Conservation (phyloP, 1,139 yeast species). For the Geotrichum reessii region DNA sequence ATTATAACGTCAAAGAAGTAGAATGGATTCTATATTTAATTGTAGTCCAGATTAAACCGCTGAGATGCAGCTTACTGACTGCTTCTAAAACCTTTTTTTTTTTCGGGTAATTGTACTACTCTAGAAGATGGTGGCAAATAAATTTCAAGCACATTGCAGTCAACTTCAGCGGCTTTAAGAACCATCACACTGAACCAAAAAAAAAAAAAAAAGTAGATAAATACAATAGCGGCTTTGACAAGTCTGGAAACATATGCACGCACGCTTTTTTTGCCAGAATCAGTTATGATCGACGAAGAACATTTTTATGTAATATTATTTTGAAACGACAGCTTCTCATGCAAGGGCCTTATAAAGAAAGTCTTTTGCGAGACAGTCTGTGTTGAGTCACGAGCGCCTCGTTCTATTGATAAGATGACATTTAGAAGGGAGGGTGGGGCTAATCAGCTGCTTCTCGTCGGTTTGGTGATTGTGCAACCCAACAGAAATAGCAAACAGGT, state of each 20-base stretch:
- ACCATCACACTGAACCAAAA: neutral
- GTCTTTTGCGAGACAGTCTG: neutral
- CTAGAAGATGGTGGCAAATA: neutral
- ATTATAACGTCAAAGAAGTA: too few species aligned
- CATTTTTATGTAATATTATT: too few species aligned
- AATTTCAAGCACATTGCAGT: neutral
- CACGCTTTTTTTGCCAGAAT: too few species aligned
- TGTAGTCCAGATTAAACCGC: too few species aligned
- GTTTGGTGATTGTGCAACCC: neutral
- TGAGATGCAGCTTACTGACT: too few species aligned
- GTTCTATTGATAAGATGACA: neutral
- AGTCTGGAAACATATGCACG: too few species aligned
- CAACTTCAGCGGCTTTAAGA: neutral
- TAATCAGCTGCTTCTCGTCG: neutral
- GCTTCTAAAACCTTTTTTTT: neutral
- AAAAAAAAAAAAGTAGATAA: too few species aligned
- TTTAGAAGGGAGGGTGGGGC: neutral
- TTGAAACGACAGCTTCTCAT: neutral
- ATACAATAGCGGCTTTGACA: too few species aligned
- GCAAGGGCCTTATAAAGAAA: neutral
- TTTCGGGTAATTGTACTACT: too few species aligned
- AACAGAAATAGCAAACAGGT: neutral
- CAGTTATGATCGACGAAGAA: too few species aligned
- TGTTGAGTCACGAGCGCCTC: neutral
- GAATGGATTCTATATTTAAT: too few species aligned